A percentile compares a stretch with the other conserved stretches of the same genome.
Evolutionary conservation across 73 alveolate genomes (phyloP).

Genomic region (Stentor coeruleus): DNA sequence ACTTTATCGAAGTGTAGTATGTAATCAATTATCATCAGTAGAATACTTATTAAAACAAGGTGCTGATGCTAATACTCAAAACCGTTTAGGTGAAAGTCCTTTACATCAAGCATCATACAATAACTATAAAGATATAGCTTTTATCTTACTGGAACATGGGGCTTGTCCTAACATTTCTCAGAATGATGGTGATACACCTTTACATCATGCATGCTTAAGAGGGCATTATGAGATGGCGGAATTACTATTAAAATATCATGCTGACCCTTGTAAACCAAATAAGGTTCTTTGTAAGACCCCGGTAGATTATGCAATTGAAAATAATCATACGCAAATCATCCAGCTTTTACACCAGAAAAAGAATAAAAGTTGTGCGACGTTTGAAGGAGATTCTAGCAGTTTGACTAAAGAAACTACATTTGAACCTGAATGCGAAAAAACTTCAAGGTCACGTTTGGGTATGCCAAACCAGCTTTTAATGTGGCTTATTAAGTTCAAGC

Average conservation of each 20-base stretch:
- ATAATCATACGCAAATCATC: neutral
- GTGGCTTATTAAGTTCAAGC: neutral
- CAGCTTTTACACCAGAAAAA: neutral
- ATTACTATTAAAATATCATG: neutral
- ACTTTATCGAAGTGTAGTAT: slow-evolving; percentile 23
- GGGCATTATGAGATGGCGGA: neutral
- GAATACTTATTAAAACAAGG: slow-evolving; percentile 13
- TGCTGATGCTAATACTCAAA: slow-evolving; percentile 26
- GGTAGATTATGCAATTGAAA: neutral
- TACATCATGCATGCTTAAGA: neutral
- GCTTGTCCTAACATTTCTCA: neutral
- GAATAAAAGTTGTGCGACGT: neutral
- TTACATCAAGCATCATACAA: slow-evolving; percentile 21
- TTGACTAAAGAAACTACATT: neutral
- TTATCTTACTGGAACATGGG: neutral
- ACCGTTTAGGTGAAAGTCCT: slow-evolving; percentile 18
- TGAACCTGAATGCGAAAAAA: neutral
- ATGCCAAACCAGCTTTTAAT: neutral
- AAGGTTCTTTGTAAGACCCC: slow-evolving; percentile 1
- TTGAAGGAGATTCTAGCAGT: neutral
- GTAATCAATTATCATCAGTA: neutral
- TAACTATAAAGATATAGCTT: neutral
- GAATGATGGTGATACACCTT: slow-evolving; percentile 27
- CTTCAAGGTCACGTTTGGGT: neutral
- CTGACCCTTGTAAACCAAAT: neutral